Evolutionary conservation across 257 asterid genomes (phyloP).

Genomic region (Solanum sitiens): DNA sequence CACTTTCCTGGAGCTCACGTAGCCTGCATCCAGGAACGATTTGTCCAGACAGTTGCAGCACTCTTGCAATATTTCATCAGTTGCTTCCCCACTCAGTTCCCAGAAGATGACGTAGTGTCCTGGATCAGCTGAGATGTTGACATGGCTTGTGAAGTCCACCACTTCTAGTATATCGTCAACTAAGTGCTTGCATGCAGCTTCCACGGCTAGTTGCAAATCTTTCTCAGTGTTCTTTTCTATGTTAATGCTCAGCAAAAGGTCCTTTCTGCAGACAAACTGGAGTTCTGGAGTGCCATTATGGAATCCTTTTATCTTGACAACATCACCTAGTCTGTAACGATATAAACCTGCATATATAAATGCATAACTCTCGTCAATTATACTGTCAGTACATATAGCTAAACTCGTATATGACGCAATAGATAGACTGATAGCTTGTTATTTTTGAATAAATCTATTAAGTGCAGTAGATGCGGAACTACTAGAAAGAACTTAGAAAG

Average conservation of each 20-base stretch:
- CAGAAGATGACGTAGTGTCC: conserved; percentile 74
- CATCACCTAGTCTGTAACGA: conserved; percentile 76
- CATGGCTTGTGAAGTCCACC: conserved; percentile 82
- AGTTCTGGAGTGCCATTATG: conserved; percentile 80
- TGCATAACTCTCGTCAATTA: neutral
- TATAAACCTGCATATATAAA: conserved; percentile 51
- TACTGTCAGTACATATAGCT: neutral
- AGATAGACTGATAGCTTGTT: neutral
- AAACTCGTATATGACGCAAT: neutral
- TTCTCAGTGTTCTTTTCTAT: conserved; percentile 94
- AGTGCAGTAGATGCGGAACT: neutral
- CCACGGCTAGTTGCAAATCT: conserved; percentile 76
- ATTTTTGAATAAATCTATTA: neutral
- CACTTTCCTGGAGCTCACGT: conserved; percentile 56
- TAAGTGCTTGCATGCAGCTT: conserved; percentile 47
- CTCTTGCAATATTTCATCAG: conserved; percentile 39
- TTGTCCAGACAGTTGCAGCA: conserved; percentile 86
- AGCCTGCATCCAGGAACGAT: conserved; percentile 73
- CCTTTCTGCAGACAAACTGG: conserved; percentile 69
- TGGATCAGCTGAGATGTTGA: conserved; percentile 45
- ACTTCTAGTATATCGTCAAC: conserved; percentile 60
- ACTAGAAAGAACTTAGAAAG: neutral
- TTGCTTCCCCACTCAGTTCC: conserved; percentile 63
- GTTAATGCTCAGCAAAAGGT: conserved; percentile 72
- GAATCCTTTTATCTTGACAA: conserved; percentile 75